These are phyloP conservation scores for Aureobasidium vineae DNA, from an alignment of 2,329 filamentous ascomycete genomes.

Conservation along the genomic window DNA sequence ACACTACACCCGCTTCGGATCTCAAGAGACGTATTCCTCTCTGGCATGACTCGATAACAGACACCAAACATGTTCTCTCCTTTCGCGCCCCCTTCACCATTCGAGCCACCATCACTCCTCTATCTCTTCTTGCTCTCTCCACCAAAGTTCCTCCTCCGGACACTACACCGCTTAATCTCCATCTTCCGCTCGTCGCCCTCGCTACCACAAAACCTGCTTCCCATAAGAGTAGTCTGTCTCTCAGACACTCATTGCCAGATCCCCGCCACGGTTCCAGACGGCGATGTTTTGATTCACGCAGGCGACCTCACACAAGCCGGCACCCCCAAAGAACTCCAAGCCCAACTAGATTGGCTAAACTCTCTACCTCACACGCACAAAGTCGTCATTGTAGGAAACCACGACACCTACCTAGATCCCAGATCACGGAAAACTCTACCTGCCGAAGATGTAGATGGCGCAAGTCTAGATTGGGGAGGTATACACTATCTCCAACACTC, in stretches of 20 bases:
- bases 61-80: slow-evolving; percentile 9
- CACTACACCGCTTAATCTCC: slow-evolving; percentile 53
- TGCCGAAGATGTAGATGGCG: slow-evolving; percentile 45
- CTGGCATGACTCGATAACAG: background rate
- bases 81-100: slow-evolving; percentile 28
- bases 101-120: slow-evolving; percentile 32
- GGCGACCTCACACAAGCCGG: slow-evolving; percentile 80
- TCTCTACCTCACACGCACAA: slow-evolving; percentile 74
- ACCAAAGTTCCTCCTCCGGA: slow-evolving; percentile 44
- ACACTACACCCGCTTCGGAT: background rate
- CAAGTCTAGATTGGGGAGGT: slow-evolving; percentile 60
- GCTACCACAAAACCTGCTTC: slow-evolving; percentile 47
- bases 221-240: slow-evolving; percentile 78
- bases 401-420: slow-evolving; percentile 81
- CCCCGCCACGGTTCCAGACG: slow-evolving; percentile 59
- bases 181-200: slow-evolving; percentile 63
- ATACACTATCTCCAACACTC: slow-evolving; percentile 75
- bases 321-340: slow-evolving; percentile 69
- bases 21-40: background rate
- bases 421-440: slow-evolving; percentile 58
- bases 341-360: slow-evolving; percentile 79
- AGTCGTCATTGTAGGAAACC: slow-evolving; percentile 81
- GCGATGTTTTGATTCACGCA: slow-evolving; percentile 85
- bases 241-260: slow-evolving; percentile 78
- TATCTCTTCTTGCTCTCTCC: slow-evolving; percentile 36